Evolutionary conservation across 208 protist species (phyloP).

Genomic region (Porcisia hertigi): DNA sequence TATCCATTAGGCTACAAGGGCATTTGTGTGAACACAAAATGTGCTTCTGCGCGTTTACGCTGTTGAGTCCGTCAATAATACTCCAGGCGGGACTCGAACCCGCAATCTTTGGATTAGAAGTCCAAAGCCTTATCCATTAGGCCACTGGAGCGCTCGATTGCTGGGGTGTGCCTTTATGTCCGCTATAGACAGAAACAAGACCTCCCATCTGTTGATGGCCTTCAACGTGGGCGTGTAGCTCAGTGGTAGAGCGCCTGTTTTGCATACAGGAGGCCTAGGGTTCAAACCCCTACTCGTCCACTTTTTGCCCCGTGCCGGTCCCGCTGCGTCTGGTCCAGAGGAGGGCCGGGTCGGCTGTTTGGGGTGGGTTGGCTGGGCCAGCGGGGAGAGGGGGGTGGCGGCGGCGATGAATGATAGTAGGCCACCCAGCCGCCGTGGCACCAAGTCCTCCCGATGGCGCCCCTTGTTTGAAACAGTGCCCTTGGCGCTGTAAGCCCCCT

Average conservation of each 20-base stretch:
- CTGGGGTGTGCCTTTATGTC: not conserved
- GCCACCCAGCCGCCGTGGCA: too few relatives aligned
- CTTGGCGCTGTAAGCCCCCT: too few relatives aligned
- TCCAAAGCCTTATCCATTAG: slow-evolving; percentile 92
- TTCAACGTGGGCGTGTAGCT: slow-evolving; percentile 69
- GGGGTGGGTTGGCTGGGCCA: too few relatives aligned
- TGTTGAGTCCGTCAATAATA: slow-evolving; percentile 32
- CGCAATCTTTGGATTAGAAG: slow-evolving; percentile 92
- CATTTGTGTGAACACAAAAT: not conserved
- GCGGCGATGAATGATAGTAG: too few relatives aligned
- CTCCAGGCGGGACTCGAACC: slow-evolving; percentile 89
- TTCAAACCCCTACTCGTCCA: slow-evolving; percentile 84
- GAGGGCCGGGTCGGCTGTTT: too few relatives aligned
- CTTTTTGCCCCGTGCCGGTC: too few relatives aligned
- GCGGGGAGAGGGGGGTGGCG: too few relatives aligned
- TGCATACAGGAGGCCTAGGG: slow-evolving; percentile 87
- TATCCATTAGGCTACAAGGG: slow-evolving; percentile 78
- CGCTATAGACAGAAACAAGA: too few relatives aligned
- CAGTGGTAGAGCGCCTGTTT: slow-evolving; percentile 90
- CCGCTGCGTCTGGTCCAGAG: not conserved
- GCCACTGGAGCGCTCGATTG: slow-evolving; percentile 54
- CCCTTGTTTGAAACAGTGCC: too few relatives aligned
- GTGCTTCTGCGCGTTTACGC: not conserved
- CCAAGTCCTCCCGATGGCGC: too few relatives aligned
- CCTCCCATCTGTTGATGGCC: too few relatives aligned